Evolutionary conservation across 495 filamentous ascomycete species (phyloP).

Genomic region (Podospora comata): DNA sequence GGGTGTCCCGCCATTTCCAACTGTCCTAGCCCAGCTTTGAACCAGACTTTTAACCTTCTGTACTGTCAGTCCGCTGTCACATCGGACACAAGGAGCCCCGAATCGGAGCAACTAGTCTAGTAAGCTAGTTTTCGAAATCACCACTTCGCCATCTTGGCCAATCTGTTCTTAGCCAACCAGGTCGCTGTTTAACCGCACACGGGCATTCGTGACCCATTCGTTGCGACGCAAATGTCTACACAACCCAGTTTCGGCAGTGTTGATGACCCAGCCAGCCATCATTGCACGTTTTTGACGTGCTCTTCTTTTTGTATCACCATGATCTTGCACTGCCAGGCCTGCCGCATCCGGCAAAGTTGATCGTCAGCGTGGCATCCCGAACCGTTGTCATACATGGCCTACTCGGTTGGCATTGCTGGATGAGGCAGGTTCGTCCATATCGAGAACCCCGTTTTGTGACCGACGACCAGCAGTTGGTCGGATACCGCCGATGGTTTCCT

Average conservation of each 20-base stretch:
- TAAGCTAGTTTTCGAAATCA: neutral
- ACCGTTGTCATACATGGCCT: neutral
- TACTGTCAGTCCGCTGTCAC: neutral
- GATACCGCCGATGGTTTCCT: conserved; percentile 3
- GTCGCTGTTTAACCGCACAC: neutral
- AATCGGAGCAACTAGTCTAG: neutral
- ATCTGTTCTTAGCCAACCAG: neutral
- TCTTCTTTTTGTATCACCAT: neutral
- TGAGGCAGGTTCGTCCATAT: conserved; percentile 16
- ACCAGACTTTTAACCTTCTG: neutral
- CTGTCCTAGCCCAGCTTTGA: neutral
- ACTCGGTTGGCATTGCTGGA: conserved; percentile 15
- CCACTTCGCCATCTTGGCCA: neutral
- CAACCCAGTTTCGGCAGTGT: neutral
- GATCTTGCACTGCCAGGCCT: neutral
- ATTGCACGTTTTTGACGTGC: neutral
- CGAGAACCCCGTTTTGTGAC: neutral
- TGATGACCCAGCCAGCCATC: neutral
- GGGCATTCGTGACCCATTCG: neutral
- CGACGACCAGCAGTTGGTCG: neutral
- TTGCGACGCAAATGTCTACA: neutral
- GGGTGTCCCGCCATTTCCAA: neutral
- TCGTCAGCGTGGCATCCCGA: conserved; percentile 14
- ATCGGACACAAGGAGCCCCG: neutral
- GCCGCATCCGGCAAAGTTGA: conserved; percentile 2